Conservation (phyloP, 805 yeast genomes). For the Metschnikowia santaceciliae region DNA sequence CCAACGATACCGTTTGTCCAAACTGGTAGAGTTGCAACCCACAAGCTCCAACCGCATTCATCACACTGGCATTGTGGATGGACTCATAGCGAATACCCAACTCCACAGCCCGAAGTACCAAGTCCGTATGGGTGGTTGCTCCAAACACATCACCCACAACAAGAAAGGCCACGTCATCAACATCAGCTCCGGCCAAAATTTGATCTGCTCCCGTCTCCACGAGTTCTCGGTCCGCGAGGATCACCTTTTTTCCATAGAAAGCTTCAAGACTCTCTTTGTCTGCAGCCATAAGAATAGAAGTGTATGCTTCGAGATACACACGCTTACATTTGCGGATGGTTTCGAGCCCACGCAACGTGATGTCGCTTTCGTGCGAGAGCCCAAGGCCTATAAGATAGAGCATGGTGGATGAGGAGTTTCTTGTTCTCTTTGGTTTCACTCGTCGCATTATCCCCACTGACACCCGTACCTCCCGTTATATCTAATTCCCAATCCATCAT, state of each 20-base stretch:
- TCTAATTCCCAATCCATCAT: no score
- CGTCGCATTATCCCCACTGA: no score
- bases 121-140: constrained; percentile 96
- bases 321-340: constrained; percentile 78
- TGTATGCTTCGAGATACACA: constrained; percentile 93
- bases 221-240: constrained; percentile 89
- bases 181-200: constrained; percentile 71
- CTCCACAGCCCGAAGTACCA: constrained; percentile 87
- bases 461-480: neutral
- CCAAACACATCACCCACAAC: constrained; percentile 99
- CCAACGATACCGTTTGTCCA: constrained; percentile 96
- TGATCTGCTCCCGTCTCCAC: constrained; percentile 87
- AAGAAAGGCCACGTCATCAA: constrained; percentile 84
- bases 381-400: constrained; percentile 90
- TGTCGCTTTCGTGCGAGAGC: constrained; percentile 80
- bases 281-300: constrained; percentile 94
- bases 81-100: constrained; percentile 72
- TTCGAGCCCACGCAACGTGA: constrained; percentile 91
- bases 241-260: constrained; percentile 81
- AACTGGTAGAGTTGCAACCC: constrained; percentile 92
- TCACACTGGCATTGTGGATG: constrained; percentile 92
- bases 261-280: constrained; percentile 67
- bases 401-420: constrained; percentile 41
- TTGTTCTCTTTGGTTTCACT: no score
- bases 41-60: constrained; percentile 98